Conservation (phyloP, 345 rosid genomes). For the Erodium maritimum region DNA sequence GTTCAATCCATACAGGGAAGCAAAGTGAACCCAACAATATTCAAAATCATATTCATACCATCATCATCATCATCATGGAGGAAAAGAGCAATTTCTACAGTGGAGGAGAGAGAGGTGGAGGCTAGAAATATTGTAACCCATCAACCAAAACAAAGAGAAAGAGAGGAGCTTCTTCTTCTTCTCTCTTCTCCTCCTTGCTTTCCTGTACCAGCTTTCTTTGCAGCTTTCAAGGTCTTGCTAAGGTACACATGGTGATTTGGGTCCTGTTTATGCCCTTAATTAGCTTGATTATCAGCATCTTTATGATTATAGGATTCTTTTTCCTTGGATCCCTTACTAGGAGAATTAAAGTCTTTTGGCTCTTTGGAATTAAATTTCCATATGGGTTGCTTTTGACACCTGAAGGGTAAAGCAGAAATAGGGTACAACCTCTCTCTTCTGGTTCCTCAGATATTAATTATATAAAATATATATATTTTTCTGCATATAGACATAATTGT, state of each 20-base stretch:
- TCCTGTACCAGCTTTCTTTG: conserved; percentile 18
- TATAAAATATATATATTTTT: no score
- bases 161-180: conserved; percentile 1
- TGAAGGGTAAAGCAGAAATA: neutral
- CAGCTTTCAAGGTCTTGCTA: conserved; percentile 2
- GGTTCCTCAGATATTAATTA: neutral
- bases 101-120: conserved; percentile 9
- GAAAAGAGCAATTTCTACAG: conserved; percentile 12
- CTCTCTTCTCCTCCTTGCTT: no score
- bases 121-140: no score
- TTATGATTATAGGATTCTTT: neutral
- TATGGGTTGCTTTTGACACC: neutral
- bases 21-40: conserved; percentile 8
- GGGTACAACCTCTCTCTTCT: conserved; percentile 1
- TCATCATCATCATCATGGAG: neutral
- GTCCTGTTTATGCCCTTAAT: neutral
- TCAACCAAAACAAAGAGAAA: no score
- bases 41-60: neutral
- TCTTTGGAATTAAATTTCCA: neutral
- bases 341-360: neutral
- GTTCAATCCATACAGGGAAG: conserved; percentile 12
- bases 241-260: conserved; percentile 8
- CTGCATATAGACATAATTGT: neutral
- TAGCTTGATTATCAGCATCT: neutral
- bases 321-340: conserved; percentile 1